Conservation (phyloP, 805 yeast genomes). For the Wickerhamiella sorbophila region DNA sequence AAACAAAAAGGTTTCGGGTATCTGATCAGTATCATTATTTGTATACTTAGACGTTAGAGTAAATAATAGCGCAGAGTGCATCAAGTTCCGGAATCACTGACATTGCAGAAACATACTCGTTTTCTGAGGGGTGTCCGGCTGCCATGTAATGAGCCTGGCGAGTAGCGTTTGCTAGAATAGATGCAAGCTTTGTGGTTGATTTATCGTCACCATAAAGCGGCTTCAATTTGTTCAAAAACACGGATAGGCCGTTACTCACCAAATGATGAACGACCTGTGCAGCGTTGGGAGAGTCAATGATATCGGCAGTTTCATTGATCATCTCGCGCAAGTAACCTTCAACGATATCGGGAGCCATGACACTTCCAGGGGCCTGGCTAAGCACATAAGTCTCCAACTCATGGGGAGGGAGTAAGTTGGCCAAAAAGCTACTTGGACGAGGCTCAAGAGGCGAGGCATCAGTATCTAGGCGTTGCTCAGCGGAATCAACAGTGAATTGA, state of each 20-base stretch:
- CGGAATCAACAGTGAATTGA: slow-evolving; percentile 26
- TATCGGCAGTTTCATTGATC: slow-evolving; percentile 32
- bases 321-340: slow-evolving; percentile 21
- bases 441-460: slow-evolving; percentile 7
- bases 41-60: slow-evolving; percentile 52
- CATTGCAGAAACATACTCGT: slow-evolving; percentile 35
- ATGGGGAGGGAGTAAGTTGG: slow-evolving; percentile 36
- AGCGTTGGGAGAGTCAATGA: slow-evolving; percentile 30
- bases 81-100: slow-evolving; percentile 50
- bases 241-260: slow-evolving; percentile 32
- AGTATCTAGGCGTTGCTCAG: slow-evolving; percentile 9
- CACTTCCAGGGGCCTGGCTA: slow-evolving; percentile 30
- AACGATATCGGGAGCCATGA: slow-evolving; percentile 13
- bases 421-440: slow-evolving; percentile 16
- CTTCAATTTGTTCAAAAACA: slow-evolving; percentile 30
- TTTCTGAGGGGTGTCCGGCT: slow-evolving; percentile 29
- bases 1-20: too few relatives aligned
- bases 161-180: slow-evolving; percentile 51
- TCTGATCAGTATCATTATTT: too few relatives aligned
- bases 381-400: slow-evolving; percentile 40
- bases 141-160: slow-evolving; percentile 47
- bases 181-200: slow-evolving; percentile 43
- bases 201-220: slow-evolving; percentile 15
- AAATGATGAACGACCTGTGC: slow-evolving; percentile 27
- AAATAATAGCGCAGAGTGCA: slow-evolving; percentile 80